These are phyloP conservation scores for Isatis tinctoria DNA, from an alignment of 345 rosid species.

Conservation along the genomic window DNA sequence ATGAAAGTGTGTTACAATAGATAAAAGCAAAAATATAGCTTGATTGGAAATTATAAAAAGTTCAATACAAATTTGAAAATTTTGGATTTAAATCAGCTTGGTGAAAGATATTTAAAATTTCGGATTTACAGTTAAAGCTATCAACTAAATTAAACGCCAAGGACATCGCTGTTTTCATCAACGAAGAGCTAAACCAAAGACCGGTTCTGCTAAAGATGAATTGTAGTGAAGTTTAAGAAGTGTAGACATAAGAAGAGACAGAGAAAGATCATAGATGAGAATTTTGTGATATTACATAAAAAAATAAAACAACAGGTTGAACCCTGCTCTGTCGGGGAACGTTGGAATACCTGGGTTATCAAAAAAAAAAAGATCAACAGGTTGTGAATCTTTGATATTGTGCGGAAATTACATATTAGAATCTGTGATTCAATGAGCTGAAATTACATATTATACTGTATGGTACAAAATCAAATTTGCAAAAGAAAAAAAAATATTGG, in stretches of 20 bases:
- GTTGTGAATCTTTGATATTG: background rate
- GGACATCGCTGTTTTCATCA: conserved; percentile 27
- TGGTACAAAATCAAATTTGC: conserved; percentile 16
- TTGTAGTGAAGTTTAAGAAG: conserved; percentile 1
- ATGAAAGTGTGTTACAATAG: too few relatives aligned
- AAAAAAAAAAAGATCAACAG: too few relatives aligned
- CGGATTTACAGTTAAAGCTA: conserved; percentile 60
- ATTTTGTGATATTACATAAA: conserved; percentile 13
- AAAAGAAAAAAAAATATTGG: background rate
- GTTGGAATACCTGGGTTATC: too few relatives aligned
- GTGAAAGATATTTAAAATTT: too few relatives aligned
- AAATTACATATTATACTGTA: background rate
- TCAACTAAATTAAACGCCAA: conserved; percentile 46
- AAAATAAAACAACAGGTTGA: too few relatives aligned
- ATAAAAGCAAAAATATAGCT: too few relatives aligned
- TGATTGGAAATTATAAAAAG: too few relatives aligned
- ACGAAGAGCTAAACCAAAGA: conserved; percentile 17
- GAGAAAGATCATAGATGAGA: background rate
- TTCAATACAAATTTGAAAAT: too few relatives aligned
- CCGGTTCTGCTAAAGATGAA: conserved; percentile 14
- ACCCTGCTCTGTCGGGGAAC: too few relatives aligned
- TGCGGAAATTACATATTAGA: background rate
- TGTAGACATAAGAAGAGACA: background rate
- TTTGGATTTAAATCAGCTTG: too few relatives aligned
- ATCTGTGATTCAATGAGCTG: background rate